A percentile compares a stretch with the other conserved stretches of the same genome.
These are phyloP conservation scores for Fusarium armeniacum DNA, from an alignment of 2,329 filamentous ascomycete genomes.

Conservation along the genomic window DNA sequence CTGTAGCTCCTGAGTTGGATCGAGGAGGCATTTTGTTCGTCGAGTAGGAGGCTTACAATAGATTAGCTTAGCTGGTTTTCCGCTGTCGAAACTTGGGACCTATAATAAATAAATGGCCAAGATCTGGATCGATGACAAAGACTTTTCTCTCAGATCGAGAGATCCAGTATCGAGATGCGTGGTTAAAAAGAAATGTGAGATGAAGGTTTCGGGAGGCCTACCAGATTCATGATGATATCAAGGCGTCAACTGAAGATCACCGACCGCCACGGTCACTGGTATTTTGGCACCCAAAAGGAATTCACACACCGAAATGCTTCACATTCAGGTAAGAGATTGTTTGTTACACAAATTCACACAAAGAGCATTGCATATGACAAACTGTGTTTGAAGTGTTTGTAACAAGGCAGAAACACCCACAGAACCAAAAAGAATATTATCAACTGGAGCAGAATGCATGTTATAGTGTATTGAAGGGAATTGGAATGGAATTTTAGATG, in stretches of 20 bases:
- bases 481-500: too few relatives aligned
- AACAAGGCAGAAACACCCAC: background rate
- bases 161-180: background rate
- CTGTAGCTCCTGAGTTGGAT: background rate
- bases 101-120: background rate
- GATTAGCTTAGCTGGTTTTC: background rate
- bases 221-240: slow-evolving; percentile 1
- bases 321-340: background rate
- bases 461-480: accelerated
- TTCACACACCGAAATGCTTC: background rate
- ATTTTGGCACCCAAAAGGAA: too few relatives aligned
- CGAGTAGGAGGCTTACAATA: background rate
- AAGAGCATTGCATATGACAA: background rate
- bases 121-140: background rate
- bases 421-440: background rate
- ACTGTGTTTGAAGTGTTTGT: background rate
- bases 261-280: background rate
- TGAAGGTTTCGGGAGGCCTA: slow-evolving; percentile 4
- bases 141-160: background rate
- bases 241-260: background rate
- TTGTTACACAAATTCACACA: background rate
- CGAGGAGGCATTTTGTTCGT: slow-evolving; percentile 2
- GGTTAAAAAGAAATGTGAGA: too few relatives aligned
- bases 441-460: background rate
- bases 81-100: background rate